Evolutionary conservation across 2,329 filamentous ascomycete species (phyloP), one percentile per base, ranked within the genome.

Genomic region (Epichloe gansuensis): DNA sequence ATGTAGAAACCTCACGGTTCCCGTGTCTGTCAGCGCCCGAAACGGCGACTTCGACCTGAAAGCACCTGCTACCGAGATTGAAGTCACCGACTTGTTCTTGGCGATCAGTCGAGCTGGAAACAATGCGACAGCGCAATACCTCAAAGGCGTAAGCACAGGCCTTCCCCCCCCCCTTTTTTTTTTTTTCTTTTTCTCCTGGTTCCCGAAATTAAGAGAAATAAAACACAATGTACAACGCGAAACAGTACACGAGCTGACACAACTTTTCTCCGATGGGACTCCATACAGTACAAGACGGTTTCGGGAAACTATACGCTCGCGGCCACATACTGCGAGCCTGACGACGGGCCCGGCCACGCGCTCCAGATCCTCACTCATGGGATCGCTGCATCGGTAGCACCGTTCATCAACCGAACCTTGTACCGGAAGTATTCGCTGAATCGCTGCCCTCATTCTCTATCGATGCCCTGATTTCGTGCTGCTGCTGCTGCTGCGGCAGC

Each of bases 281-380:
- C 12, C 13, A n/a, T 15, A 12, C 12, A 74, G 69, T 78, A 77
- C 58, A 59, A 68, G 31, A 76, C 72, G 0, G 64, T 81, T 15
- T 61, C 67, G 2, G 78, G 77, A 35, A 69, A 66, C 25, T 84
- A 82, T 66, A 63, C 75, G 4, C 76, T 85, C 47, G 76, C 72
- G 4, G 75, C 78, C 0, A 79, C 77, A 9, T 82, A 82, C 68
- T 86, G 82, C 64, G 66, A 71, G 50, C 81, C 82, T 0, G 70
- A 75, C 53, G 59, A 58, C 5, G 73, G 69, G 9, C 64, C 71
- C 11, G 62, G 69, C 49, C 39, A 59, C 13, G 56, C 61, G 23
- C 53, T 72, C 4, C 68, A 73, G 58, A 65, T 72, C 47, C 61
- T 69, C 49, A 73, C 71, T 3, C 69, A 71, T 48, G 70, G 70